These are phyloP conservation scores for Aspergillus baeticus DNA, from an alignment of 495 filamentous ascomycete genomes.

Conservation along the genomic window DNA sequence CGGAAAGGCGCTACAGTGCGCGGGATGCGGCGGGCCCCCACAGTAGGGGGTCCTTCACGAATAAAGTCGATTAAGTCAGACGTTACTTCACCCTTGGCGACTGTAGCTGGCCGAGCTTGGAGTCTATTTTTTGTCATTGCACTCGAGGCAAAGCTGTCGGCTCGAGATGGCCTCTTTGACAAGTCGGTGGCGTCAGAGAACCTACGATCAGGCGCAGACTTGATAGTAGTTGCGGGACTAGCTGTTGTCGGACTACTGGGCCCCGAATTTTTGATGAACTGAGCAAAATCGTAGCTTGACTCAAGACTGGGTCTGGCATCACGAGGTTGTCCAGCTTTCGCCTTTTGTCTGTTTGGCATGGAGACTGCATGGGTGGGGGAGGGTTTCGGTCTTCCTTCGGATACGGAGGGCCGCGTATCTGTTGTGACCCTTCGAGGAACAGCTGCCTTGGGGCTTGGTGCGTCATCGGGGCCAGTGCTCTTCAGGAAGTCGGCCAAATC, in stretches of 20 bases:
- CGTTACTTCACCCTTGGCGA: constrained; percentile 60
- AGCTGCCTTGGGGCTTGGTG: constrained; percentile 21
- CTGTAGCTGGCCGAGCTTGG: constrained; percentile 70
- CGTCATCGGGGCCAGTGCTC: constrained; percentile 29
- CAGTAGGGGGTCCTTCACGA: constrained; percentile 69
- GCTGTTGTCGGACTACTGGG: constrained; percentile 32
- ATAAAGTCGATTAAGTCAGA: constrained; percentile 94
- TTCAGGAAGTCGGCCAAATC: constrained; percentile 41
- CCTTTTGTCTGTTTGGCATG: constrained; percentile 28
- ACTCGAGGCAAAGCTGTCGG: constrained; percentile 21
- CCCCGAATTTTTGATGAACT: constrained; percentile 65
- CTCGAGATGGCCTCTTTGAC: constrained; percentile 19
- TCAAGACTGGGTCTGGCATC: constrained; percentile 65
- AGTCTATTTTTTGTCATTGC: constrained; percentile 41
- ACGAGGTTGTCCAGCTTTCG: constrained; percentile 50
- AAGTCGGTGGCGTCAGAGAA: constrained; percentile 21
- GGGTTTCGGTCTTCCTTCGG: constrained; percentile 28
- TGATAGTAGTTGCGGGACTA: constrained; percentile 4
- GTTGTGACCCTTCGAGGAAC: constrained; percentile 23
- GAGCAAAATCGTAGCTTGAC: constrained; percentile 74
- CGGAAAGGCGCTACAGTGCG: constrained; percentile 84
- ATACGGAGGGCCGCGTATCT: constrained; percentile 16
- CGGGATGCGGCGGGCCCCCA: constrained; percentile 65
- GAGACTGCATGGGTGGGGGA: constrained; percentile 30
- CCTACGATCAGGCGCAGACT: constrained; percentile 11